A percentile compares a stretch with the other conserved stretches of the same genome.
These are phyloP conservation scores for Alternaria alternata DNA, from an alignment of 2,329 filamentous ascomycete species.

Conservation along the genomic window DNA sequence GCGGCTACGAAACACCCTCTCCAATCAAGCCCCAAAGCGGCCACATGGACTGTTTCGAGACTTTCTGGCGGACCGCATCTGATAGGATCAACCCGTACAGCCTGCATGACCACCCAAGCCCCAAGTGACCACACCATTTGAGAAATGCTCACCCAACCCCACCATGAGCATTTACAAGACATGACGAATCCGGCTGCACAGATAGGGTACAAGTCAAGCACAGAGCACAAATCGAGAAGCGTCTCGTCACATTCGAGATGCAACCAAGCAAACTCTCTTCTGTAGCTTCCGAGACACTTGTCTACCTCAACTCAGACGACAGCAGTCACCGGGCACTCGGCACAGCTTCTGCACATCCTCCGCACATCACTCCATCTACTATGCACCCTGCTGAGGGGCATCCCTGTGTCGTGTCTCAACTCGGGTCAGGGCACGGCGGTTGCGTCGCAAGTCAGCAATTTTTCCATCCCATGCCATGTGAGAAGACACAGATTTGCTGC, in stretches of 20 bases:
- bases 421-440: slow-evolving; percentile 30
- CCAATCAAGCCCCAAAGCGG: slow-evolving; percentile 34
- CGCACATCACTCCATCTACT: slow-evolving; percentile 7
- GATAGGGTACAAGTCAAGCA: background rate
- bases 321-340: slow-evolving; percentile 11
- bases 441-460: slow-evolving; percentile 32
- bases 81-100: slow-evolving; percentile 29
- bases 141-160: slow-evolving; percentile 27
- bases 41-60: slow-evolving; percentile 30
- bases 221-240: slow-evolving; percentile 1
- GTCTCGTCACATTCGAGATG: slow-evolving; percentile 9
- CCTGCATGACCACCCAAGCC: slow-evolving; percentile 6
- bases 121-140: slow-evolving; percentile 24
- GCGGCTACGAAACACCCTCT: slow-evolving; percentile 42
- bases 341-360: slow-evolving; percentile 18
- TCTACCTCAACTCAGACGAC: slow-evolving; percentile 2
- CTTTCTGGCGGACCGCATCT: slow-evolving; percentile 21
- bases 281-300: slow-evolving; percentile 11
- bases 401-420: slow-evolving; percentile 12
- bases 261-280: slow-evolving; percentile 4
- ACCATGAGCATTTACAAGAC: slow-evolving; percentile 29
- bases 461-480: slow-evolving; percentile 18
- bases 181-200: slow-evolving; percentile 30
- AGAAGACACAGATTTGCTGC: slow-evolving; percentile 11
- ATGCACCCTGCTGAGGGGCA: background rate